These are phyloP conservation scores for Paulownia fortunei DNA, from an alignment of 257 asterid species.

Conservation along the genomic window DNA sequence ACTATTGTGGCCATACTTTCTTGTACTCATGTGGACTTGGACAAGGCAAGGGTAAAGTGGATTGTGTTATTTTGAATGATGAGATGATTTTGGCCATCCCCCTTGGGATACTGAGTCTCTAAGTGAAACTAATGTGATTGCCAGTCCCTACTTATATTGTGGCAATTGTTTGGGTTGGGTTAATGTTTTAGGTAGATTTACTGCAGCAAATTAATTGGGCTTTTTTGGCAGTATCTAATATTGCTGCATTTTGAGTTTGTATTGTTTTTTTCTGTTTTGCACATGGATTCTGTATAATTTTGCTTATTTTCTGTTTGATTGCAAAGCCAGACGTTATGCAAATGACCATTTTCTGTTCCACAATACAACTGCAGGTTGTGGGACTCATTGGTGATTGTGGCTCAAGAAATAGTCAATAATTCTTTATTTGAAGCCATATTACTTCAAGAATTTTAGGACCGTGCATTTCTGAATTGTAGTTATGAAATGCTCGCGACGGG, in stretches of 20 bases:
- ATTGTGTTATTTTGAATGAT: neutral
- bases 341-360: slow-evolving; percentile 61
- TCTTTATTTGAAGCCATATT: slow-evolving; percentile 59
- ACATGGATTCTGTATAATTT: slow-evolving; percentile 1
- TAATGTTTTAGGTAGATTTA: neutral
- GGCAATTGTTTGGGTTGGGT: neutral
- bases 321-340: slow-evolving; percentile 35
- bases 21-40: neutral
- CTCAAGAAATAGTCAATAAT: slow-evolving; percentile 50
- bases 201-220: neutral
- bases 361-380: slow-evolving; percentile 78
- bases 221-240: neutral
- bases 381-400: slow-evolving; percentile 73
- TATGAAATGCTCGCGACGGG: slow-evolving; percentile 52
- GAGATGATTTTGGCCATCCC: neutral
- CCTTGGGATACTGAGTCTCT: neutral
- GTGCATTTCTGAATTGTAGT: slow-evolving; percentile 48
- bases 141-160: neutral
- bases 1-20: neutral
- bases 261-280: neutral
- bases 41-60: neutral
- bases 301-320: slow-evolving; percentile 29
- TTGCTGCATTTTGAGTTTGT: neutral
- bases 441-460: slow-evolving; percentile 40
- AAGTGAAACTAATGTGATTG: neutral